phyloP scores from a whole-genome alignment of 805 yeast species.

The Candida verbasci region DNA sequence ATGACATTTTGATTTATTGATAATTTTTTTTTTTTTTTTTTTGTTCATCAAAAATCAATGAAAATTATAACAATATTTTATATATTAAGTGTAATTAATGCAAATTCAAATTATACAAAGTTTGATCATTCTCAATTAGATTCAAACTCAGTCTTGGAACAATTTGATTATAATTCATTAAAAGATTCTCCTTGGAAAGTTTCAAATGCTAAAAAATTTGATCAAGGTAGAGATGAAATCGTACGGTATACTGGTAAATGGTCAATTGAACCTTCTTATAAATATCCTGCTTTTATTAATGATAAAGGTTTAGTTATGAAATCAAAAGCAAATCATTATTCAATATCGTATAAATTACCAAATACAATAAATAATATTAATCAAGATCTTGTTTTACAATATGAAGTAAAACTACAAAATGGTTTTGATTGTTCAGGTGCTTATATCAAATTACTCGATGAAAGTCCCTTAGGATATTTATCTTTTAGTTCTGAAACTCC shows the following conservation, averaged over 20 bases:
- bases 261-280: conserved; percentile 51
- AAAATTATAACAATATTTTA: background rate
- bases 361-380: conserved; percentile 54
- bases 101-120: background rate
- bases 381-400: conserved; percentile 75
- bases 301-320: conserved; percentile 78
- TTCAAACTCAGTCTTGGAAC: conserved; percentile 57
- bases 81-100: background rate
- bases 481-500: conserved; percentile 65
- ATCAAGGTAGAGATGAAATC: conserved; percentile 23
- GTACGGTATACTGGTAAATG: conserved; percentile 69
- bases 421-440: conserved; percentile 87
- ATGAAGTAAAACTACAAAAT: conserved; percentile 81
- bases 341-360: conserved; percentile 64
- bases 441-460: conserved; percentile 67
- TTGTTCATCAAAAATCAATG: background rate
- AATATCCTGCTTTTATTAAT: conserved; percentile 52
- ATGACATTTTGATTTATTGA: background rate
- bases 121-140: conserved; percentile 32
- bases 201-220: conserved; percentile 53
- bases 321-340: conserved; percentile 75
- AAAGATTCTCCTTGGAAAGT: conserved; percentile 36
- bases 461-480: conserved; percentile 28
- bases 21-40: background rate
- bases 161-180: conserved; percentile 38